Base-by-base conservation (phyloP, 208 protist genomes). In the Leishmania arabica region DNA sequence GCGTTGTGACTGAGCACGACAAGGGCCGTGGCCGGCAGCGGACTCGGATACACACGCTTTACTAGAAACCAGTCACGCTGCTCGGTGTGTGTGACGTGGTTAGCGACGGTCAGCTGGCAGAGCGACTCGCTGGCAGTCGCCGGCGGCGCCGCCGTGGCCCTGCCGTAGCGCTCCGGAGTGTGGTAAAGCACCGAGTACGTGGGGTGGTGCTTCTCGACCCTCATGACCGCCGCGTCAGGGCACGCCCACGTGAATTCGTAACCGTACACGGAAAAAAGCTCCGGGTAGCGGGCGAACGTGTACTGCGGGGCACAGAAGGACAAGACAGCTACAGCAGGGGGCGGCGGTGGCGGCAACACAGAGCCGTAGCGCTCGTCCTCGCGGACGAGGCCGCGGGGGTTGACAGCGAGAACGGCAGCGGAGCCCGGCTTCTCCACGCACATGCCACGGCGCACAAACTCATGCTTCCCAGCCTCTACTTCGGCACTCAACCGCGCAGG, bases 231-330 rank as follows among this genome's bases (percentile, higher is more conserved):
- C 11, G n/a, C 70, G 21, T 89, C 86, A 15, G 83, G 72, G 78
- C 92, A 95, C 3, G 65, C 60, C 91, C 92, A 95, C 45, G 81
- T 89, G 82, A 95, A 93, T 45, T 95, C 91, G 79, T 92, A 97
- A 62, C 85, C 81, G 73, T 93, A 95, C 75, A 90, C 82, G 0
- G 78, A 74, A 80, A 89, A 45, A 31, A 97, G 85, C 82, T 92
- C 85, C 19, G 92, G 89, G 83, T 94, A 93, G 19, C 92, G 91
- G 0, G 93, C 91, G 80, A 96, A 97, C 79, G 88, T 76, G 81
- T 91, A 95, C 42, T 88, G 78, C 31, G 88, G 78, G 8, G 88
- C 66, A 70, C 94, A 97, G 83, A 96, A 94, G 17, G 90, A 85
- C 27, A 97, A 72, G 72, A 96, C 90, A 1, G 82, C 92, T 58